Percentiles rank a stretch among this genome's conserved stretches.
phyloP scores from a whole-genome alignment of 2,329 filamentous ascomycete species.

The Nigrospora osmanthi region DNA sequence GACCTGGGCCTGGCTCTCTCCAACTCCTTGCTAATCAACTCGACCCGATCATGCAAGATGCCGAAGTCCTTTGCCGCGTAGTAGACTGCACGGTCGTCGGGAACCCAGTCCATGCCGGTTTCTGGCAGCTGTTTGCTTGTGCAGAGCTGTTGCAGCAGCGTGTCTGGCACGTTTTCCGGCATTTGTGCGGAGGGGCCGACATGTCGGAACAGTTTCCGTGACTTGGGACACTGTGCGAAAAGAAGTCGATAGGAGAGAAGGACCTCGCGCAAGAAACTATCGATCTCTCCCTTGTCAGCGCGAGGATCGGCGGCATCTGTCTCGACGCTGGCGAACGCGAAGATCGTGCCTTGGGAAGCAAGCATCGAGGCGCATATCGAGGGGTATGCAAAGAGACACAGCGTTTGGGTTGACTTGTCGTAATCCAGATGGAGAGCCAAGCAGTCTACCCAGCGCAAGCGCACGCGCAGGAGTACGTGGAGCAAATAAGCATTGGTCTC shows the following conservation, averaged over 20 bases:
- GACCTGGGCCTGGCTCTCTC: too few species aligned
- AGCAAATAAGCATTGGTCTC: too few species aligned
- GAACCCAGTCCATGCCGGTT: too few species aligned
- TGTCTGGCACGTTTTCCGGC: too few species aligned
- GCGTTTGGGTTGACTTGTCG: neutral
- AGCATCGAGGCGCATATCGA: neutral
- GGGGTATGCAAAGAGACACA: neutral
- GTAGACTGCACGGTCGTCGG: too few species aligned
- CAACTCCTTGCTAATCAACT: too few species aligned
- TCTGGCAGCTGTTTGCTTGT: too few species aligned
- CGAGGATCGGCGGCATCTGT: neutral
- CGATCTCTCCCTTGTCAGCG: neutral
- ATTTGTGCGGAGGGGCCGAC: too few species aligned
- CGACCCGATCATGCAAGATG: too few species aligned
- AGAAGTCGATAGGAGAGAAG: neutral
- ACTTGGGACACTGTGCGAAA: neutral
- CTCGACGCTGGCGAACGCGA: neutral
- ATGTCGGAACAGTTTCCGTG: too few species aligned
- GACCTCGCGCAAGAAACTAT: neutral
- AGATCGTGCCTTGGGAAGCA: neutral
- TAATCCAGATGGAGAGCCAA: neutral
- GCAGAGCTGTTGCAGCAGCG: too few species aligned
- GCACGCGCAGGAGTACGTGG: neutral
- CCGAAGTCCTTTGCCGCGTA: too few species aligned
- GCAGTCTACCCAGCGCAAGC: neutral